Percentiles rank a stretch among this genome's conserved stretches.
These are phyloP conservation scores for Aspergillus candidus DNA, from an alignment of 2,329 filamentous ascomycete genomes.

Conservation along the genomic window DNA sequence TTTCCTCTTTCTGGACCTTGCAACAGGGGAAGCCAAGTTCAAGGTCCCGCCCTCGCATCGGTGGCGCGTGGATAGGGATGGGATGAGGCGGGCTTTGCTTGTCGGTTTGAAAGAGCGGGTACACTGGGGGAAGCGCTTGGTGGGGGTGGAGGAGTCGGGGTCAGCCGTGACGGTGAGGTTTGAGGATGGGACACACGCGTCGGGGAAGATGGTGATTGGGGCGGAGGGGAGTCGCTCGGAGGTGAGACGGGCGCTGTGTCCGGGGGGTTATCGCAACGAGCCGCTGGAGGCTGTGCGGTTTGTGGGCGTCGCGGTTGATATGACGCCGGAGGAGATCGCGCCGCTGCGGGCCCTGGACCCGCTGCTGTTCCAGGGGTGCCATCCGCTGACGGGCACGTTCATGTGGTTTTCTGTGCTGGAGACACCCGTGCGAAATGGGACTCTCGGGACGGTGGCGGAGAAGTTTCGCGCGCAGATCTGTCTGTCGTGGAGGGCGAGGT, in stretches of 20 bases:
- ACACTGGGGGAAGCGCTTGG: constrained; percentile 15
- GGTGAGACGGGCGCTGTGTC: constrained; percentile 18
- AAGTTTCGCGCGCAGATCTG: constrained; percentile 42
- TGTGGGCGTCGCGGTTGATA: constrained; percentile 21
- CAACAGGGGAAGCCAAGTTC: constrained; percentile 23
- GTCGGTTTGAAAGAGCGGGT: constrained; percentile 18
- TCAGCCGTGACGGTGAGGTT: constrained; percentile 4
- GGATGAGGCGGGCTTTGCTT: constrained; percentile 15
- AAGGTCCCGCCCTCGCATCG: constrained; percentile 24
- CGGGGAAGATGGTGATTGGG: constrained; percentile 15
- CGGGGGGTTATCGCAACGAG: constrained; percentile 16
- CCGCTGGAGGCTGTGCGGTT: constrained; percentile 17
- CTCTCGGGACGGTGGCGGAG: constrained; percentile 23
- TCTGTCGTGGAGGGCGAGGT: constrained; percentile 42
- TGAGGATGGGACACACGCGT: constrained; percentile 5
- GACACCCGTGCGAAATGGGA: constrained; percentile 35
- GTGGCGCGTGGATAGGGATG: constrained; percentile 24
- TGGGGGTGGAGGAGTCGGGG: constrained; percentile 6
- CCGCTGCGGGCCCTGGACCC: constrained; percentile 52
- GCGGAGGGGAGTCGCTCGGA: constrained; percentile 19
- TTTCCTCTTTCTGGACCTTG: constrained; percentile 25
- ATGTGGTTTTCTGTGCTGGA: constrained; percentile 37
- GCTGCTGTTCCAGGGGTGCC: constrained; percentile 23
- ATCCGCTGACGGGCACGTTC: constrained; percentile 18
- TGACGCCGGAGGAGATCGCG: constrained; percentile 50